Percentiles rank a stretch among this genome's conserved stretches.
These are phyloP conservation scores for Phytophthora sp. DNA, from an alignment of 352 stramenopile species.

Conservation along the genomic window DNA sequence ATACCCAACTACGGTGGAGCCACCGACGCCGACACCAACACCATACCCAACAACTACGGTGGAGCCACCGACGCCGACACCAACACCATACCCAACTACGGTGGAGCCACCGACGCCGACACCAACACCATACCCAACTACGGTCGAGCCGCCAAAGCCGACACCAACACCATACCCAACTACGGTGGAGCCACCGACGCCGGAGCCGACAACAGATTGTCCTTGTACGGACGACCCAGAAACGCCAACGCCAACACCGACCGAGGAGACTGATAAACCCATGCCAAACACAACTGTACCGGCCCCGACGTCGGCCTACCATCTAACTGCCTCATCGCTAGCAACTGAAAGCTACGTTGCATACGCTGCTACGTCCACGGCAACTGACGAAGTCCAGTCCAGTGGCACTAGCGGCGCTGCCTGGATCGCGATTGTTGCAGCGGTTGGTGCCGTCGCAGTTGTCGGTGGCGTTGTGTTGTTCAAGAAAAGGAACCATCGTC, in stretches of 20 bases:
- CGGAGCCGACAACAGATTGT: background rate
- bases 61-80: background rate
- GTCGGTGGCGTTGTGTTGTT: slow-evolving; percentile 1
- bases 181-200: background rate
- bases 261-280: background rate
- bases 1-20: background rate
- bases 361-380: slow-evolving; percentile 10
- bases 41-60: background rate
- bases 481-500: background rate
- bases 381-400: background rate
- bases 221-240: background rate
- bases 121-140: background rate
- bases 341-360: slow-evolving; percentile 4
- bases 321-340: slow-evolving; percentile 1
- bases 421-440: slow-evolving; percentile 1
- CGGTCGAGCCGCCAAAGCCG: background rate
- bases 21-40: background rate
- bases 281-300: background rate
- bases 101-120: background rate
- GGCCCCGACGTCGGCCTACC: background rate
- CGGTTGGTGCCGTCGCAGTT: slow-evolving; percentile 1
- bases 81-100: background rate
- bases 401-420: background rate
- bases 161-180: background rate
- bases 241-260: background rate